Base-by-base conservation (phyloP, 1,284 basidiomycete genomes). In the Malassezia vespertilionis region DNA sequence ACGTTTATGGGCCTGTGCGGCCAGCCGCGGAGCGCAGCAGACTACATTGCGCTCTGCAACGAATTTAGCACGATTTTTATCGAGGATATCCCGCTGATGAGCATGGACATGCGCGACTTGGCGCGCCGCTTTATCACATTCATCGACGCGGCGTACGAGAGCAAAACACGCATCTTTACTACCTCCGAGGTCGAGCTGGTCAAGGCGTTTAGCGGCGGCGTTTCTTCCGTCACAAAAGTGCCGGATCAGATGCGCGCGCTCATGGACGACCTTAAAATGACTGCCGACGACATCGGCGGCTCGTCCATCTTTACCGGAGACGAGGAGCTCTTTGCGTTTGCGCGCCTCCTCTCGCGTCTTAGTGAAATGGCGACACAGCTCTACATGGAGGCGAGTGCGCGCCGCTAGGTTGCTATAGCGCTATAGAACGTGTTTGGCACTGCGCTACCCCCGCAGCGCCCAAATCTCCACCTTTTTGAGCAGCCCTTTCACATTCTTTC, bases 101-200 rank as follows among this genome's bases (percentile, higher is more conserved):
- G 82, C 1, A 71, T 96, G 56, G 78, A 80, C 48, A 79, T 83
- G 72, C 88, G 93, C 72, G 93, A 97, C 71, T 33, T 65, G 18
- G 89, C 89, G 6, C 76, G 91, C 51, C 76, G 93, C 51, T 96
- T 97, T 71, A 97, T 97, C 71, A 93, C 90, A 0, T 96, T 96
- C 64, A 83, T 97, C 64, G 91, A 97, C 74, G 86, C 84, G 78
- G 58, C 61, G n/a, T 70, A 70, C 51, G 67, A 70, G 52, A 59
- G 56, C 52, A 68, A 70, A 51, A 61, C 59, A 22, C 64, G 60
- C 45, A 33, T 70, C 23, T 45, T 69, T 17, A 52, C 57, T 22
- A 52, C 48, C 24, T 58, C 54, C 39, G 58, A 69, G 42, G 65
- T 66, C 14, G 62, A 63, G 18, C 58, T 70, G 30, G 36, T 69